These are phyloP conservation scores for Canna indica DNA, from an alignment of 176 grass and related monocot species.

Conservation along the genomic window DNA sequence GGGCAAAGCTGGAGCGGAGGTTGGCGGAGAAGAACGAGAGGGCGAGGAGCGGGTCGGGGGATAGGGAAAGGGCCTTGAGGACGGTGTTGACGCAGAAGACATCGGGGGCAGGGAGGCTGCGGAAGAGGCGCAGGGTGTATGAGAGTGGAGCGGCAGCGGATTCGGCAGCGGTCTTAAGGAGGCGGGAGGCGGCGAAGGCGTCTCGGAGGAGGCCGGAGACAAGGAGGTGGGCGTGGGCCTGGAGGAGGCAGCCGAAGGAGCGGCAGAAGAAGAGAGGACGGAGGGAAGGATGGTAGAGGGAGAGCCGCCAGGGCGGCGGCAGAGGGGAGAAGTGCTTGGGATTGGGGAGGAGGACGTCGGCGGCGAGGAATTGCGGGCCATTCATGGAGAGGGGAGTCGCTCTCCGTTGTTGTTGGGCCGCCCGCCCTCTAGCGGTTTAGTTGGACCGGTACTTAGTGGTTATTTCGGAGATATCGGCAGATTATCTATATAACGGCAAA, in stretches of 20 bases:
- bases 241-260: conserved; percentile 25
- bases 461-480: not conserved
- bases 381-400: not conserved
- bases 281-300: conserved; percentile 14
- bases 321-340: conserved; percentile 16
- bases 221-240: conserved; percentile 29
- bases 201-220: conserved; percentile 32
- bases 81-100: conserved; percentile 31
- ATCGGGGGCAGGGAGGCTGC: conserved; percentile 23
- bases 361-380: not conserved
- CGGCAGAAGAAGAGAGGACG: conserved; percentile 26
- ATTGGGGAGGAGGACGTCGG: not conserved
- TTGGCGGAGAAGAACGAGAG: conserved; percentile 26
- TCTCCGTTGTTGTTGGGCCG: not conserved
- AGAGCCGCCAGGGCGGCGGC: not conserved
- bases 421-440: not conserved
- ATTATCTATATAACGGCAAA: no score
- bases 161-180: conserved; percentile 26
- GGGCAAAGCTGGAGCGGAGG: conserved; percentile 19
- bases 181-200: conserved; percentile 24
- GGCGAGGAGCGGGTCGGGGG: conserved; percentile 19
- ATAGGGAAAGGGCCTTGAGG: conserved; percentile 26
- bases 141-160: conserved; percentile 21
- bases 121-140: conserved; percentile 26
- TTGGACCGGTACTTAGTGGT: not conserved